phyloP scores from a whole-genome alignment of 2,329 filamentous ascomycete species.

The Kalmusia sp. region DNA sequence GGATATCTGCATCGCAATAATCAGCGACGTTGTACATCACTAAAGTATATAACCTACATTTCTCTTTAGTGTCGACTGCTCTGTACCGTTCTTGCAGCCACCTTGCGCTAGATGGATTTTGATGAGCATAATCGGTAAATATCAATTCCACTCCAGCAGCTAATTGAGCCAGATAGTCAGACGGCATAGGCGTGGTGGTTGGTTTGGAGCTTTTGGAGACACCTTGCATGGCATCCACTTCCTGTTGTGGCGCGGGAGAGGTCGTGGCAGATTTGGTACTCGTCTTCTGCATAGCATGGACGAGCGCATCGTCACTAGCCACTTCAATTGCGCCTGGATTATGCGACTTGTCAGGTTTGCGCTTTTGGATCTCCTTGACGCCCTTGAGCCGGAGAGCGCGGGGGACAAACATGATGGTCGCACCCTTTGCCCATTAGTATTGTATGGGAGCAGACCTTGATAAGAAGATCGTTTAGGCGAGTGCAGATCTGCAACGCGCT shows the following conservation, averaged over 20 bases:
- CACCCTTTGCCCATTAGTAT: background rate
- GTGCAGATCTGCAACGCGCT: background rate
- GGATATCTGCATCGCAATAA: conserved; percentile 29
- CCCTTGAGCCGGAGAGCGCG: conserved; percentile 44
- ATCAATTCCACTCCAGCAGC: conserved; percentile 41
- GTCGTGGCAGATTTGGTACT: conserved; percentile 31
- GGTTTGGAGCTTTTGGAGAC: conserved; percentile 26
- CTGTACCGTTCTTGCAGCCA: conserved; percentile 38
- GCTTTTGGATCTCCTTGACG: conserved; percentile 26
- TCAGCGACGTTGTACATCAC: background rate
- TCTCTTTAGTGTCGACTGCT: conserved; percentile 28
- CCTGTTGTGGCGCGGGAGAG: conserved; percentile 20
- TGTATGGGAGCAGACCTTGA: background rate
- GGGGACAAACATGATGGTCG: conserved; percentile 32
- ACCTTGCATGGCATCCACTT: conserved; percentile 15
- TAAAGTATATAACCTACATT: conserved; percentile 25
- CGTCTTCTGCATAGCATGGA: conserved; percentile 31
- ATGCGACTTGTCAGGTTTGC: conserved; percentile 8
- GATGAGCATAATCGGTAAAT: conserved; percentile 46
- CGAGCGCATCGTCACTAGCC: conserved; percentile 29
- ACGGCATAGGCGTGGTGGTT: conserved; percentile 23
- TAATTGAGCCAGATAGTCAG: conserved; percentile 39
- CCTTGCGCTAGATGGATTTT: conserved; percentile 27
- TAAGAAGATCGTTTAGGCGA: background rate
- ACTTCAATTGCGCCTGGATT: conserved; percentile 3